Base-by-base conservation (phyloP, 140 eudicot species). In the Oenanthe javanica region DNA sequence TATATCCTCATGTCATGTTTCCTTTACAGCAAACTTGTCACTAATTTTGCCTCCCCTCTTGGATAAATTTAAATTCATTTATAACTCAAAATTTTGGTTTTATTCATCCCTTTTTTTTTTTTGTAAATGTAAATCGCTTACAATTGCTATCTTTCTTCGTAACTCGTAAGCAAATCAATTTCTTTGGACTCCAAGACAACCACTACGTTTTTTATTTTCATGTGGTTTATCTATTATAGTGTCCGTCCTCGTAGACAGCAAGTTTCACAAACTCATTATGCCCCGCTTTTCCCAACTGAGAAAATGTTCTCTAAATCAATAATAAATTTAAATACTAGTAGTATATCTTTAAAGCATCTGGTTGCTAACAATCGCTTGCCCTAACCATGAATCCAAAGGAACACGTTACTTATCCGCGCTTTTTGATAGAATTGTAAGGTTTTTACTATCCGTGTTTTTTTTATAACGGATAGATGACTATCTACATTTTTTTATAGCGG, bases 1-100 rank as follows among this genome's bases (percentile, higher is more conserved):
- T 67, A 67, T 67, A n/a, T 74, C 57, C 55, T 74, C 78, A 74
- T 74, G 57, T 12, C 57, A 74, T 74, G 78, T 74, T 74, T 74
- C 57, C 38, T 47, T 27, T 74, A 4, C 9, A 2, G 9, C 59
- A 10, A 23, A 74, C 25, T 74, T 13, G 4, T 47, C 52, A 11
- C 57, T 23, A 46, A 4, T 19, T 73, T 73, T 73, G 4, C 27
- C 40, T n/a, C 77, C 50, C 49, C 47, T 36, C 45, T 16, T 14
- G 75, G 75, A 19, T 71, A 71, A 43, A 18, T 54, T 71, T 36
- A 16, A 43, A 8, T 72, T 72, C 9, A 72, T 72, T 72, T 19
- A 9, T 72, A 43, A 8, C 77, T 21, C 9, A 72, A 1, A 0
- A 9, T 72, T 72, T 72, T 63, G 70, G 77, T 46, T 45, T 18